These are phyloP conservation scores for Guadua angustifolia DNA, from an alignment of 176 grass and related monocot species.

Conservation along the genomic window DNA sequence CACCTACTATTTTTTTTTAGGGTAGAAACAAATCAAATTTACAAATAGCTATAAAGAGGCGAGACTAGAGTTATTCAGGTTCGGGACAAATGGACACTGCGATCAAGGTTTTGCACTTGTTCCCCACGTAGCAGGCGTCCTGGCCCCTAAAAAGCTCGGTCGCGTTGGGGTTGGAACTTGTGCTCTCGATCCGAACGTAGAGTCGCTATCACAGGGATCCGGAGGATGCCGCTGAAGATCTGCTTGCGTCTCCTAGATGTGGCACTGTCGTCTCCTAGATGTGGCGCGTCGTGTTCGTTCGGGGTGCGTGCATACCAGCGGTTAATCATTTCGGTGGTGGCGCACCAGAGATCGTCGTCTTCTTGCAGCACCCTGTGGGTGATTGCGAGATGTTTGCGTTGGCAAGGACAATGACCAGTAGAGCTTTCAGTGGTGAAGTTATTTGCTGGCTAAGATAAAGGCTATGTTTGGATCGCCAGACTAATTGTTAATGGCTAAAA, in stretches of 20 bases:
- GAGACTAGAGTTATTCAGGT: too few species aligned
- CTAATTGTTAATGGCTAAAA: too few species aligned
- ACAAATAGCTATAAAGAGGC: too few species aligned
- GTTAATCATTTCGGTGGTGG: conserved; percentile 5
- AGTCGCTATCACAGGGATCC: conserved; percentile 39
- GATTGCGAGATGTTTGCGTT: conserved; percentile 5
- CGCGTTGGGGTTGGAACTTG: neutral
- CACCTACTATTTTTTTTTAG: too few species aligned
- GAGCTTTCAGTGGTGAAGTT: conserved; percentile 11
- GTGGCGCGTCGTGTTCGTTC: conserved; percentile 27
- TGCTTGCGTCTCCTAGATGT: neutral
- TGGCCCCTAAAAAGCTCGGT: neutral
- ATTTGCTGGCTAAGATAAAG: neutral
- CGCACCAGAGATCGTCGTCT: neutral
- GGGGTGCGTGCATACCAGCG: neutral
- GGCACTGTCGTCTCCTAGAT: neutral
- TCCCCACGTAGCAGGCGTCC: conserved; percentile 34
- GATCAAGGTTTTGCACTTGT: neutral
- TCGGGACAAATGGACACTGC: conserved; percentile 7
- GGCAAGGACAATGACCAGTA: neutral
- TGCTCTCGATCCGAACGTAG: neutral
- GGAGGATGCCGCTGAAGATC: conserved; percentile 32
- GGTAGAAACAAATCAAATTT: too few species aligned
- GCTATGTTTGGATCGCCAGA: too few species aligned
- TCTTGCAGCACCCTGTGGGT: neutral